These are phyloP conservation scores for Wolfiporia cocos DNA, from an alignment of 1,284 basidiomycete genomes.

Conservation along the genomic window DNA sequence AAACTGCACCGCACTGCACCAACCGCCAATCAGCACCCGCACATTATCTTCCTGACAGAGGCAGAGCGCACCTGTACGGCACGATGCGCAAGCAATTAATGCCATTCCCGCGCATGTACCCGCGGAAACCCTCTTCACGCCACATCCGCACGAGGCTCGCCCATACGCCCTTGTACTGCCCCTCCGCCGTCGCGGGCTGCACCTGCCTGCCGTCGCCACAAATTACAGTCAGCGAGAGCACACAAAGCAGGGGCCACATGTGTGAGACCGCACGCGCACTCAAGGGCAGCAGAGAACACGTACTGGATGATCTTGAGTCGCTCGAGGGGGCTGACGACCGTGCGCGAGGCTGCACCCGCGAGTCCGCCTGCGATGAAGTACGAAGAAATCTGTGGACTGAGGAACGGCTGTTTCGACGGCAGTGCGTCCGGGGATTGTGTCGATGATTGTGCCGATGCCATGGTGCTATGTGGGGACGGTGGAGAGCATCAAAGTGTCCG, in stretches of 20 bases:
- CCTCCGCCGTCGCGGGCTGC: slow-evolving; percentile 54
- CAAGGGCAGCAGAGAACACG: slow-evolving; percentile 25
- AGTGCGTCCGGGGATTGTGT: not conserved
- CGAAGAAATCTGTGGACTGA: slow-evolving; percentile 59
- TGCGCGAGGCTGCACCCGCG: slow-evolving; percentile 81
- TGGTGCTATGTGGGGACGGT: too few relatives aligned
- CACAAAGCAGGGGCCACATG: not conserved
- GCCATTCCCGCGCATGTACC: slow-evolving; percentile 89
- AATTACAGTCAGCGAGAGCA: not conserved
- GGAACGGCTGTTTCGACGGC: slow-evolving; percentile 17
- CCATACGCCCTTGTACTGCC: slow-evolving; percentile 82
- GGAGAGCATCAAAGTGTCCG: too few relatives aligned
- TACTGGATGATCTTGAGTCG: slow-evolving; percentile 94
- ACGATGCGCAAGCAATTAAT: slow-evolving; percentile 91
- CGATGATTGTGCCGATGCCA: too few relatives aligned
- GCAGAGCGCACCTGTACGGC: slow-evolving; percentile 53
- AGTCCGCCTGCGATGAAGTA: slow-evolving; percentile 74
- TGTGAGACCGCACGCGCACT: not conserved
- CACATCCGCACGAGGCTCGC: slow-evolving; percentile 81
- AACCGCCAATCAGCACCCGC: too few relatives aligned
- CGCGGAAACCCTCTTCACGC: slow-evolving; percentile 87
- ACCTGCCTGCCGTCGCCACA: slow-evolving; percentile 58
- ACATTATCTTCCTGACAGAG: too few relatives aligned
- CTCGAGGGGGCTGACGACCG: slow-evolving; percentile 89
- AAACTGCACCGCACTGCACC: slow-evolving; percentile 80